Conservation (phyloP, 441 rosid species). For the Kokia cookei region DNA sequence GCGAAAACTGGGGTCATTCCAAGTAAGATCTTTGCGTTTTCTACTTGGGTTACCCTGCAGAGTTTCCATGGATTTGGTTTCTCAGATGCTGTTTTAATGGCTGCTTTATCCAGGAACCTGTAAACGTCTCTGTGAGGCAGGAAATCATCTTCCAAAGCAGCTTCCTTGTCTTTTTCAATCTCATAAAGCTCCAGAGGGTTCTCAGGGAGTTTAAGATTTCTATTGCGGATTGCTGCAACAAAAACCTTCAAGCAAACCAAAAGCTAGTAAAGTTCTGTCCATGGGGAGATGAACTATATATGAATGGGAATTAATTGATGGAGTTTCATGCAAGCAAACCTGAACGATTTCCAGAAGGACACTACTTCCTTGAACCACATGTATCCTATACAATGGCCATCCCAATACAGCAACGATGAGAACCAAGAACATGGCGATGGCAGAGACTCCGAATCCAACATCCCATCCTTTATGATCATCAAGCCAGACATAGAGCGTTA, state of each 20-base stretch:
- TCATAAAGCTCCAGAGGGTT: conserved; percentile 44
- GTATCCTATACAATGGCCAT: conserved; percentile 40
- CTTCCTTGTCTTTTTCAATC: conserved; percentile 35
- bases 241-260: conserved; percentile 30
- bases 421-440: conserved; percentile 29
- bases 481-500: conserved; percentile 48
- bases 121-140: conserved; percentile 41
- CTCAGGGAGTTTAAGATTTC: conserved; percentile 43
- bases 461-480: conserved; percentile 63
- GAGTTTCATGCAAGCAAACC: conserved; percentile 17
- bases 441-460: conserved; percentile 38
- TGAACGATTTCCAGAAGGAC: conserved; percentile 39
- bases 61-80: conserved; percentile 48
- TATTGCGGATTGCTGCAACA: conserved; percentile 42
- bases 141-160: conserved; percentile 30
- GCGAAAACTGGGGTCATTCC: conserved; percentile 50
- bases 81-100: conserved; percentile 25
- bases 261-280: background rate
- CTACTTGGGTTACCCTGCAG: conserved; percentile 55
- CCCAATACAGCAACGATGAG: conserved; percentile 28
- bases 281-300: background rate
- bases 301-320: background rate
- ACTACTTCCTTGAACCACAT: conserved; percentile 31
- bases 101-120: conserved; percentile 59
- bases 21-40: conserved; percentile 42